Conservation (phyloP, 1,139 yeast genomes). For the Taphrina pruni region DNA sequence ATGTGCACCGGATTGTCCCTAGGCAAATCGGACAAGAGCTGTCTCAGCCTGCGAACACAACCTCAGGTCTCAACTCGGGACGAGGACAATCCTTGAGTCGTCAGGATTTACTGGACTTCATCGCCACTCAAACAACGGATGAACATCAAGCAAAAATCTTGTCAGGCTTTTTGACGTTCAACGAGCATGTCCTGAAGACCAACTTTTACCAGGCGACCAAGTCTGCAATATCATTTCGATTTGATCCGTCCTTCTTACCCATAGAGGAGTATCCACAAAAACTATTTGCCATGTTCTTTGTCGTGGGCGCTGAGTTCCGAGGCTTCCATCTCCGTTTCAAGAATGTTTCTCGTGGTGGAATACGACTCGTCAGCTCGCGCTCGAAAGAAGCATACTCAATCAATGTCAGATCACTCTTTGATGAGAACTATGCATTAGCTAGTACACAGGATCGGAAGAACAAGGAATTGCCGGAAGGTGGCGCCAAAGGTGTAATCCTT, state of each 20-base stretch:
- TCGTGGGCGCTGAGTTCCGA: constrained; percentile 94
- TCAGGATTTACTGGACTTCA: constrained; percentile 51
- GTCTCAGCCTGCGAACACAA: constrained; percentile 4
- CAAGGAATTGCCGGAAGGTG: constrained; percentile 99
- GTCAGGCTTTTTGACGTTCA: constrained; percentile 81
- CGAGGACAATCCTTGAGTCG: not conserved
- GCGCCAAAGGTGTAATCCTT: constrained; percentile 94
- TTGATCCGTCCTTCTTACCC: constrained; percentile 86
- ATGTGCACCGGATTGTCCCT: constrained; percentile 79
- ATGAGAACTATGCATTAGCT: constrained; percentile 95
- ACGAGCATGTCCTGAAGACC: constrained; percentile 86
- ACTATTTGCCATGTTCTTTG: constrained; percentile 92
- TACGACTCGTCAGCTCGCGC: constrained; percentile 89
- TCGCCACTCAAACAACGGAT: constrained; percentile 71
- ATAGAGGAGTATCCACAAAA: constrained; percentile 84
- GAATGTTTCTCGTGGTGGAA: constrained; percentile 98
- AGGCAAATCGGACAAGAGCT: not conserved
- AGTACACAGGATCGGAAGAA: constrained; percentile 95
- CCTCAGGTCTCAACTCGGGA: not conserved
- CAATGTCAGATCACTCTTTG: constrained; percentile 87
- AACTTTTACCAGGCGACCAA: constrained; percentile 93
- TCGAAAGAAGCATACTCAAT: constrained; percentile 82
- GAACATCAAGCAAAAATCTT: constrained; percentile 84
- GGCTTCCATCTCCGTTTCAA: constrained; percentile 97
- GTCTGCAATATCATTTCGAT: constrained; percentile 91